phyloP scores from a whole-genome alignment of 306 rosid species.

The Lathyrus sativus region DNA sequence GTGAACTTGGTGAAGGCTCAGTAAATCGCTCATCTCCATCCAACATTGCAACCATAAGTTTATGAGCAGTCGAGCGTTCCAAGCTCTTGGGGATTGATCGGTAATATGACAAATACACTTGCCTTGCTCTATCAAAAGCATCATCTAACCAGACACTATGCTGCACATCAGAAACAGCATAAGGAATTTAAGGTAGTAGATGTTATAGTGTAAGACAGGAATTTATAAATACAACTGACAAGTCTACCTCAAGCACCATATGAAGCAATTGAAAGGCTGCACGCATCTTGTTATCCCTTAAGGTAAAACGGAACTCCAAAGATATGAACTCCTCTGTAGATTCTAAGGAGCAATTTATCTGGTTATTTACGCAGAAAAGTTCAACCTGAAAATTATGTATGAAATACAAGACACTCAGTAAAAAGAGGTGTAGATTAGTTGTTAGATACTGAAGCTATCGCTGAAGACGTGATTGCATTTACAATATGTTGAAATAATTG shows the following conservation, averaged over 20 bases:
- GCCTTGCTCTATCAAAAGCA: slow-evolving; percentile 96
- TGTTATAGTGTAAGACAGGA: slow-evolving; percentile 19
- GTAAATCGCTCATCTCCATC: slow-evolving; percentile 93
- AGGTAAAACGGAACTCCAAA: slow-evolving; percentile 98
- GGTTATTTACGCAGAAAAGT: slow-evolving; percentile 95
- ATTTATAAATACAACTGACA: slow-evolving; percentile 16
- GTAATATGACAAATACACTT: slow-evolving; percentile 86
- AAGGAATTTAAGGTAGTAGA: slow-evolving; percentile 24
- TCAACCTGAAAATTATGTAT: slow-evolving; percentile 66
- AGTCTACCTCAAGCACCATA: slow-evolving; percentile 94
- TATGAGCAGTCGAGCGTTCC: slow-evolving; percentile 99
- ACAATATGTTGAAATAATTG: slow-evolving; percentile 29
- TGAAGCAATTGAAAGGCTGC: slow-evolving; percentile 99
- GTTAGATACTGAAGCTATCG: slow-evolving; percentile 13
- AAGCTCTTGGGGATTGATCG: slow-evolving; percentile 98
- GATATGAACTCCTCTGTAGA: slow-evolving; percentile 97
- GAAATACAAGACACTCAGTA: slow-evolving; percentile 34
- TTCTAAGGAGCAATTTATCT: slow-evolving; percentile 94
- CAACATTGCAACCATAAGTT: slow-evolving; percentile 97
- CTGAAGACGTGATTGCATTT: neutral
- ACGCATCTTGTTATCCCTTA: slow-evolving; percentile 94
- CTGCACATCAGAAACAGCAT: slow-evolving; percentile 61
- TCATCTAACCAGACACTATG: slow-evolving; percentile 98
- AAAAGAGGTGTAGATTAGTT: slow-evolving; percentile 30
- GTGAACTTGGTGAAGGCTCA: slow-evolving; percentile 89